A percentile compares a stretch with the other conserved stretches of the same genome.
Evolutionary conservation across 495 filamentous ascomycete genomes (phyloP).

Genomic region (Aspergillus saccharolyticus): DNA sequence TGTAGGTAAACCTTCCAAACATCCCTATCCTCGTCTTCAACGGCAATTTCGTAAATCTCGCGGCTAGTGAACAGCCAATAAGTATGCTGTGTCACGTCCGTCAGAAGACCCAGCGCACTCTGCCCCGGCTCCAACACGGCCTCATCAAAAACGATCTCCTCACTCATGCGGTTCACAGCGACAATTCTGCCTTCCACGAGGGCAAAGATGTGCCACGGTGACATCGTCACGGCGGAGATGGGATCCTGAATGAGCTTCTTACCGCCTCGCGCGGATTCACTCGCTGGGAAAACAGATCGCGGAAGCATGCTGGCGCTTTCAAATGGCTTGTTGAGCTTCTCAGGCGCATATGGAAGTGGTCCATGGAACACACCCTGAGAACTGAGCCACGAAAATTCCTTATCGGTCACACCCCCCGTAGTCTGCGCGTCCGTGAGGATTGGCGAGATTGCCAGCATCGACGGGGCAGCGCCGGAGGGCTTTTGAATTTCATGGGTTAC

Average conservation of each 20-base stretch:
- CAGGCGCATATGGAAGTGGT: constrained; percentile 50
- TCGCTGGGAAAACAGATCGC: constrained; percentile 61
- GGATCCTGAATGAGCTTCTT: constrained; percentile 60
- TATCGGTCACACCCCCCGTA: constrained; percentile 50
- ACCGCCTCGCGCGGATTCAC: constrained; percentile 59
- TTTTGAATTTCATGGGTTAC: constrained; percentile 61
- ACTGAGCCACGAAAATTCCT: constrained; percentile 85
- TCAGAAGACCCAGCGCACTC: constrained; percentile 69
- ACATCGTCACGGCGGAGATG: constrained; percentile 75
- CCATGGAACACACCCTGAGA: constrained; percentile 86
- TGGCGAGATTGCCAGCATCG: constrained; percentile 68
- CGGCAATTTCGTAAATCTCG: constrained; percentile 90
- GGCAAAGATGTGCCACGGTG: constrained; percentile 88
- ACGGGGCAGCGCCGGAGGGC: constrained; percentile 51
- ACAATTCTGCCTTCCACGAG: constrained; percentile 77
- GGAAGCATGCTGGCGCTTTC: constrained; percentile 71
- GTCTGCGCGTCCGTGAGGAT: constrained; percentile 50
- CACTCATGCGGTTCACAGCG: constrained; percentile 79
- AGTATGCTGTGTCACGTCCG: constrained; percentile 88
- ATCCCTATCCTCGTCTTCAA: constrained; percentile 84
- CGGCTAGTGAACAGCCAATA: constrained; percentile 91
- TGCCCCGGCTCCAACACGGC: constrained; percentile 76
- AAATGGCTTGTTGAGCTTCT: constrained; percentile 50
- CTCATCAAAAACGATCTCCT: constrained; percentile 80
- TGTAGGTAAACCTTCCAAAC: constrained; percentile 89